phyloP scores from a whole-genome alignment of 345 rosid species.

The Clarkia xantiana region DNA sequence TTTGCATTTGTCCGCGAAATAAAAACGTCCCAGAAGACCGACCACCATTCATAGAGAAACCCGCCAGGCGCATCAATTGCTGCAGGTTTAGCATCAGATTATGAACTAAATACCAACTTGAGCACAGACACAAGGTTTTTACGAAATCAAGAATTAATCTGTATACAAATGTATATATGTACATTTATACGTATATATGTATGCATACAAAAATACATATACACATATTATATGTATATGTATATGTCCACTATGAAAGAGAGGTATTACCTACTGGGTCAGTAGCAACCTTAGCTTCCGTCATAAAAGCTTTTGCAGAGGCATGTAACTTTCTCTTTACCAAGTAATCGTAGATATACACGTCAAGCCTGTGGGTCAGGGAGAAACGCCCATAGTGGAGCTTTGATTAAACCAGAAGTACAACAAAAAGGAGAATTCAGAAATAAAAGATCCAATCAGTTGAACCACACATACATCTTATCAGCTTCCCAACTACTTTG shows the following conservation, averaged over 20 bases:
- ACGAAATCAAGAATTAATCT: too few species aligned
- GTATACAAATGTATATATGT: too few species aligned
- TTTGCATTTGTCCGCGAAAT: conserved; percentile 62
- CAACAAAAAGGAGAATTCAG: conserved; percentile 8
- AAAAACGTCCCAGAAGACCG: conserved; percentile 69
- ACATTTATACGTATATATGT: too few species aligned
- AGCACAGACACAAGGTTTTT: background rate
- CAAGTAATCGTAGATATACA: conserved; percentile 59
- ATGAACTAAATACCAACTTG: background rate
- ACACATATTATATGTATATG: background rate
- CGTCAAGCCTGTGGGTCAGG: conserved; percentile 41
- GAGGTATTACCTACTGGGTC: conserved; percentile 52
- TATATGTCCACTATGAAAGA: background rate
- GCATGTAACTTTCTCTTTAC: conserved; percentile 51
- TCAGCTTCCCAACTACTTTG: conserved; percentile 66
- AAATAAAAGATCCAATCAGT: background rate
- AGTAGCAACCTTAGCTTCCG: conserved; percentile 54
- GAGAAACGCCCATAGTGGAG: conserved; percentile 1
- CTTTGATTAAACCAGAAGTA: conserved; percentile 1
- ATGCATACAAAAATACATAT: too few species aligned
- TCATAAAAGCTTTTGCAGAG: conserved; percentile 59
- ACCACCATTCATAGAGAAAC: conserved; percentile 78
- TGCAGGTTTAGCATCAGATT: conserved; percentile 11
- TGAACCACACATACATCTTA: conserved; percentile 31
- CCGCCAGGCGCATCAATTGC: conserved; percentile 73